Conservation (phyloP, 441 rosid species). For the Melastoma candidum region DNA sequence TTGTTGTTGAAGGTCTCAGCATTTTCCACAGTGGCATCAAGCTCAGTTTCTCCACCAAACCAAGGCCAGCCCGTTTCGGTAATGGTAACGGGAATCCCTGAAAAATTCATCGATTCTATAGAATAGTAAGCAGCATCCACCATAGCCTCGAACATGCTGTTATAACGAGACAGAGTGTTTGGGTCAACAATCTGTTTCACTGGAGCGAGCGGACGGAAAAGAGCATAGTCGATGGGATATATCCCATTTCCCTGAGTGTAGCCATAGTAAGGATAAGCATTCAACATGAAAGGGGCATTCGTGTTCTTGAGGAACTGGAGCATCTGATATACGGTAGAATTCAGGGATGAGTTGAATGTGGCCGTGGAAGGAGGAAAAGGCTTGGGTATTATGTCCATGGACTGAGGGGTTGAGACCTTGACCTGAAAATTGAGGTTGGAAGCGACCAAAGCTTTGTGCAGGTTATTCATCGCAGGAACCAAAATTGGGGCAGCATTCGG, state of each 20-base stretch:
- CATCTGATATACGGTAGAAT: conserved; percentile 61
- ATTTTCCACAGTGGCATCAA: conserved; percentile 2
- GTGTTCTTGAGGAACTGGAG: conserved; percentile 92
- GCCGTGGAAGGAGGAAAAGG: conserved; percentile 94
- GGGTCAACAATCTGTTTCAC: conserved; percentile 49
- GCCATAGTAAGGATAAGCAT: conserved; percentile 10
- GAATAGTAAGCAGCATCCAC: conserved; percentile 6
- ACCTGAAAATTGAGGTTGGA: conserved; percentile 63
- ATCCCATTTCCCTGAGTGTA: conserved; percentile 3
- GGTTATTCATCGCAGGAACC: conserved; percentile 71
- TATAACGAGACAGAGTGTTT: conserved; percentile 4
- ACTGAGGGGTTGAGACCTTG: conserved; percentile 75
- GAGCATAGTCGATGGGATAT: conserved; percentile 1
- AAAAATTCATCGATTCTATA: conserved; percentile 28
- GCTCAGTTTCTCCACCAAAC: conserved; percentile 2
- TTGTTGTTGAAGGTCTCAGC: conserved; percentile 11
- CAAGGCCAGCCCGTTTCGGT: conserved; percentile 12
- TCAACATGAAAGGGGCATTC: conserved; percentile 62
- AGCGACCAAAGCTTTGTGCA: conserved; percentile 82
- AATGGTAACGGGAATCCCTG: conserved; percentile 42
- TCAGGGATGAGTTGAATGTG: conserved; percentile 62
- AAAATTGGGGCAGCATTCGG: conserved; percentile 70
- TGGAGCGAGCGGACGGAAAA: conserved; percentile 2
- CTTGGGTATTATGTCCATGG: conserved; percentile 71
- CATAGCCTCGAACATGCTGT: conserved; percentile 5